Base-by-base conservation (phyloP, 805 yeast genomes). In the Saccharomycopsis capsularis region DNA sequence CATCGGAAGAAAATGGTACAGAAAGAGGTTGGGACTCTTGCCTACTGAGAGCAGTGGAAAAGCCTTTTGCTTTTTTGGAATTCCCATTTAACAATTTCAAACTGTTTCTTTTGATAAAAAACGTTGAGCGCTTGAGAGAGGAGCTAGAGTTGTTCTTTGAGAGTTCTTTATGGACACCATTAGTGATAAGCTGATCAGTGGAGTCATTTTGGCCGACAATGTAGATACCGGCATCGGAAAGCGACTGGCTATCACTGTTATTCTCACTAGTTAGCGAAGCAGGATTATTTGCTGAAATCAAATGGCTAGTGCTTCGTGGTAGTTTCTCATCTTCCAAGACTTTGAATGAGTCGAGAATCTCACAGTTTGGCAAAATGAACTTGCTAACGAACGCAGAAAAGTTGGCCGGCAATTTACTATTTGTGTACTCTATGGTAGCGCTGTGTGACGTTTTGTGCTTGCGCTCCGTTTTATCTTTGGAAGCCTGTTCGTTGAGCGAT, bases 291-390 rank as follows among this genome's bases (percentile, higher is more conserved):
- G 25, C 16, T 18, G 27, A 9, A n/a, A 13, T 15, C 11, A 40
- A 9, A 3, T 40, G n/a, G 21, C 30, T 2, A 39, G 3, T 30
- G 22, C 27, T 39, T 15, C 38, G n/a, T 4, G 40, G 18, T 3
- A 32, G 7, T 5, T 2, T 19, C 25, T 37, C 34, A 21, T 32
- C 16, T 13, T 47, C 45, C 7, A 53, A 39, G 9, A 53, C 53
- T n/a, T 22, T 24, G 25, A 51, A 53, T 3, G 50, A 38, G 5
- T 44, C 46, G 21, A 48, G 3, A 16, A 51, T 36, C 18, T 53
- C 54, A 44, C 56, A 53, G 41, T 53, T 51, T 18, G 56, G 56
- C 21, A 51, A 29, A 19, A 53, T 48, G 27, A 47, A 51, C 27
- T 41, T 47, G 30, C 34, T 37, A 1, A 53, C 19, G 35, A 53